Conservation (phyloP, 2,329 filamentous ascomycete species). For the Albifimbria verrucaria region DNA sequence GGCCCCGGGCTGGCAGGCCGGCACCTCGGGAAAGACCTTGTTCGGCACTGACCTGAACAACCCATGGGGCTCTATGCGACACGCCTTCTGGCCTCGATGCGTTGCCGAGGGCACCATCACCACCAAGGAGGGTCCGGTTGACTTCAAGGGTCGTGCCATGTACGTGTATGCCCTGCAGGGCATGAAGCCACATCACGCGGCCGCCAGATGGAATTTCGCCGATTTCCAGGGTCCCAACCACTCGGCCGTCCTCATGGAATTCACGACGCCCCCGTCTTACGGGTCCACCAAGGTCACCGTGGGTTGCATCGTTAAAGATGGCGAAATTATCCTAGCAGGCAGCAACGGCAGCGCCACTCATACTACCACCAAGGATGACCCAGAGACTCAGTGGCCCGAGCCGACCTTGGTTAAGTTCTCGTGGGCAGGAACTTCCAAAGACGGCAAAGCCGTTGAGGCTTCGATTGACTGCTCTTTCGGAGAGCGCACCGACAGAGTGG, state of each 20-base stretch:
- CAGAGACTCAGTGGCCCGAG: constrained; percentile 84
- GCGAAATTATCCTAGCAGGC: constrained; percentile 73
- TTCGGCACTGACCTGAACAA: constrained; percentile 83
- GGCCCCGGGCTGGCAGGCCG: constrained; percentile 79
- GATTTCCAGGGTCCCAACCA: constrained; percentile 85
- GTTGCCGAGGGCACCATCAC: constrained; percentile 77
- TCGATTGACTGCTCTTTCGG: constrained; percentile 67
- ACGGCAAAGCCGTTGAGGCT: constrained; percentile 70
- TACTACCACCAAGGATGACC: constrained; percentile 65
- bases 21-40: constrained; percentile 77
- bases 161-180: constrained; percentile 87
- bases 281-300: constrained; percentile 80
- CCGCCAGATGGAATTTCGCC: constrained; percentile 88
- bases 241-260: constrained; percentile 94
- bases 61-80: constrained; percentile 90
- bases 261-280: constrained; percentile 89
- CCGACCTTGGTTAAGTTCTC: constrained; percentile 70
- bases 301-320: constrained; percentile 77
- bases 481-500: constrained; percentile 69
- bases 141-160: constrained; percentile 76
- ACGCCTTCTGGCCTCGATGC: constrained; percentile 92
- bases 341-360: constrained; percentile 65
- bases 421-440: constrained; percentile 76
- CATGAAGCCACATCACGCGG: constrained; percentile 98
- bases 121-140: constrained; percentile 75